Conservation (phyloP, 2,329 filamentous ascomycete genomes). For the Colletotrichum eremochloae region DNA sequence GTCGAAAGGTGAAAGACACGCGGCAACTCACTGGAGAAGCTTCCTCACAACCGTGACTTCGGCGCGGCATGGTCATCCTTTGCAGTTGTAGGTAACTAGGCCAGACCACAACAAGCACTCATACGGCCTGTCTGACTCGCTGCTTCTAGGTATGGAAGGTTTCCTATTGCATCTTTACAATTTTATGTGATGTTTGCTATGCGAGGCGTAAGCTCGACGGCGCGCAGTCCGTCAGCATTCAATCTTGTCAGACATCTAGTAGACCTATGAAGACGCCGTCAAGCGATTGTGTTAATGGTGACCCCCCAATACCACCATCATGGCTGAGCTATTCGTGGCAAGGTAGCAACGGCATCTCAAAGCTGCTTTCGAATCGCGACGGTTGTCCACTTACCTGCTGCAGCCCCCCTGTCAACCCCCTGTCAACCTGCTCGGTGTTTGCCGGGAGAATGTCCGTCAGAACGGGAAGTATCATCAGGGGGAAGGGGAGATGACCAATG, state of each 20-base stretch:
- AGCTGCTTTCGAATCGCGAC: constrained; percentile 1
- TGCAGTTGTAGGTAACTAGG: neutral
- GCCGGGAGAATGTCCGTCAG: constrained; percentile 32
- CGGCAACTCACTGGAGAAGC: neutral
- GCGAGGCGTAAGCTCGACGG: constrained; percentile 3
- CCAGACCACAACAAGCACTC: neutral
- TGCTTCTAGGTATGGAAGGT: neutral
- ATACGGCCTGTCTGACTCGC: neutral
- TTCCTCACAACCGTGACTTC: neutral
- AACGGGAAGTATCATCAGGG: constrained; percentile 29
- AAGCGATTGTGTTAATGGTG: neutral
- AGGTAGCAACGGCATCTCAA: neutral
- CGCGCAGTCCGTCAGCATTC: constrained; percentile 28
- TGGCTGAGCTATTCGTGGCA: neutral
- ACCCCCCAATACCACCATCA: neutral
- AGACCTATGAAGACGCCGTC: neutral
- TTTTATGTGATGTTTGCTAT: neutral
- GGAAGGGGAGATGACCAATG: constrained; percentile 26
- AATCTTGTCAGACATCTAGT: constrained; percentile 4
- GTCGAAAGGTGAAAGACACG: neutral
- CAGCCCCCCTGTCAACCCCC: constrained; percentile 33
- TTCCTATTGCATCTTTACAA: neutral
- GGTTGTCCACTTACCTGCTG: constrained; percentile 31
- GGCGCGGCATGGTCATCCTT: too few species aligned
- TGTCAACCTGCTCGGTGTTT: constrained; percentile 21